phyloP scores from a whole-genome alignment of 2,329 filamentous ascomycete genomes.

The Aspergillus unguis region DNA sequence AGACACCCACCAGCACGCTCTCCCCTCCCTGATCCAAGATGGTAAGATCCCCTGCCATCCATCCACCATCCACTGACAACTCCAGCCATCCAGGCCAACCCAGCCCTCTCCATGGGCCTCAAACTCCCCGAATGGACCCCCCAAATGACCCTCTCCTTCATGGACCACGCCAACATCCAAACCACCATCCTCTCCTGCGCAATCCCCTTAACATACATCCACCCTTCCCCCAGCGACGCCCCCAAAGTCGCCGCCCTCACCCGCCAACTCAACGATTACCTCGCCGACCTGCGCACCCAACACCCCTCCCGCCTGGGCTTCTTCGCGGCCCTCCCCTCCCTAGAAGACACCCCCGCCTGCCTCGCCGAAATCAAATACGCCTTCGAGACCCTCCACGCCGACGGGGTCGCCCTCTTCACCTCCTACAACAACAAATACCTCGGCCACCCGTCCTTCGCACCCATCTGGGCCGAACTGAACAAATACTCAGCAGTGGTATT shows the following conservation, averaged over 20 bases:
- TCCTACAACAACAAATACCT: constrained; percentile 46
- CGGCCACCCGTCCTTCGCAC: constrained; percentile 39
- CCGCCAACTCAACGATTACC: constrained; percentile 2
- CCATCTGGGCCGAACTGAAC: constrained; percentile 47
- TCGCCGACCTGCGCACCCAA: constrained; percentile 2
- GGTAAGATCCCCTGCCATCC: too few species aligned
- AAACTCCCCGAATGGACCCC: too few species aligned
- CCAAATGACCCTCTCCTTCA: too few species aligned
- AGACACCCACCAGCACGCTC: too few species aligned
- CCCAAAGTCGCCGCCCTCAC: not conserved
- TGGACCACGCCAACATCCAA: too few species aligned
- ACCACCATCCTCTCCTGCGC: too few species aligned
- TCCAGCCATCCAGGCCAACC: too few species aligned
- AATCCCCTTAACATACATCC: too few species aligned
- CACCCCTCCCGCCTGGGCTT: constrained; percentile 13
- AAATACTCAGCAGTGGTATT: constrained; percentile 36
- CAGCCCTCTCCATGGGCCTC: too few species aligned
- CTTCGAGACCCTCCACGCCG: constrained; percentile 26
- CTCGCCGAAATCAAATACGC: constrained; percentile 14
- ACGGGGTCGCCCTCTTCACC: constrained; percentile 48
- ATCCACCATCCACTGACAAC: too few species aligned
- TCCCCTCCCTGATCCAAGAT: too few species aligned
- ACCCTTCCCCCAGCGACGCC: not conserved
- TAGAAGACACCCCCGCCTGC: constrained; percentile 7
- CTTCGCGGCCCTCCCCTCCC: constrained; percentile 12